Evolutionary conservation across 257 asterid genomes (phyloP), one percentile per base, ranked within the genome.

Genomic region (Thymus quinquecostatus): DNA sequence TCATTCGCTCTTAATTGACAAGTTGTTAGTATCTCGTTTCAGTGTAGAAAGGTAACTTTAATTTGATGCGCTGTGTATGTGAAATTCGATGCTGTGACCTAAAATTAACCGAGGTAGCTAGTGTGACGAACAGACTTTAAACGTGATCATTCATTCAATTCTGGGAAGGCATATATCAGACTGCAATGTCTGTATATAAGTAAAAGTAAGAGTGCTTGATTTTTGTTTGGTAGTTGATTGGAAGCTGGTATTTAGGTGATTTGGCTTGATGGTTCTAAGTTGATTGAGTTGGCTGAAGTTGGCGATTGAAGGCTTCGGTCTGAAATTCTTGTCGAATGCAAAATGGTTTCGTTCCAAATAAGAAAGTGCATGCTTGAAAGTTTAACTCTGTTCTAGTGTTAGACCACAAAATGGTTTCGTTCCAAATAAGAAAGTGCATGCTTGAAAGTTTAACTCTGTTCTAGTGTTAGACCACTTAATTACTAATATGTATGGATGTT

Each of bases 1-100:
- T 72, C 41, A 32, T 40, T 65, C 58, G 28, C 69, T 49, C 14
- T 62, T 72, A 27, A 12, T 29, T 10, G 30, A 5, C 32, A 28
- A 43, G 40, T 11, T 40, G 50, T 40, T 61, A 34, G n/a, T 2
- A 61, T 40, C 34, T 21, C 36, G 3, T 8, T 44, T 12, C 41
- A 8, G 51, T 41, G 68, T 12, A 5, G 34, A 21, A 36, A 10
- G 56, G 69, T 64, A 28, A 58, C n/a, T 6, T 9, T 45, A 0
- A n/a, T n/a, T n/a, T n/a, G n/a, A n/a, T n/a, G n/a, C n/a, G n/a
- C n/a, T n/a, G n/a, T n/a, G n/a, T n/a, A n/a, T n/a, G n/a, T n/a
- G n/a, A 8, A n/a, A 38, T 40, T 40, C 51, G 32, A 41, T 6
- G 34, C 6, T 41, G 8, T 41, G 2, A 8, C 50, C 12, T 14